Conservation (phyloP, 495 filamentous ascomycete genomes). For the Penicillium subrubescens region DNA sequence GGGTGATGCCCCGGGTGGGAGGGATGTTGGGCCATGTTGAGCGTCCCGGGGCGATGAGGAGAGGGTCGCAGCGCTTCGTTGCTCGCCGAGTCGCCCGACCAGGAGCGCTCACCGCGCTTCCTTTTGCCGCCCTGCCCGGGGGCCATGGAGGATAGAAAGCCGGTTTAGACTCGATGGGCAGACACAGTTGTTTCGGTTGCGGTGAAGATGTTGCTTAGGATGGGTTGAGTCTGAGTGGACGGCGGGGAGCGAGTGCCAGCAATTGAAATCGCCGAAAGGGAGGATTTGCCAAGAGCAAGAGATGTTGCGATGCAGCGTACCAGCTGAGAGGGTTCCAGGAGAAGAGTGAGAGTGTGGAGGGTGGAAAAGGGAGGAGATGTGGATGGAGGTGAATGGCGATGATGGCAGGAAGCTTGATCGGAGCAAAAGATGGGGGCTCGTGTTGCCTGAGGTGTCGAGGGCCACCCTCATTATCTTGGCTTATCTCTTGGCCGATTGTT, state of each 20-base stretch:
- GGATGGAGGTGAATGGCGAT: conserved; percentile 24
- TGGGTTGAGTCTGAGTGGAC: conserved; percentile 28
- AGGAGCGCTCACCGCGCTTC: conserved; percentile 58
- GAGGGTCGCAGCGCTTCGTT: conserved; percentile 60
- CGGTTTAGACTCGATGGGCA: conserved; percentile 32
- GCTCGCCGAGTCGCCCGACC: conserved; percentile 48
- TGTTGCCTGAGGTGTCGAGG: conserved; percentile 25
- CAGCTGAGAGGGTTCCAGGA: conserved; percentile 13
- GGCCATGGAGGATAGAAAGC: conserved; percentile 45
- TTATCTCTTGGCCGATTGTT: neutral
- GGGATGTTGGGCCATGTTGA: conserved; percentile 59
- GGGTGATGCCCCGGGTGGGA: conserved; percentile 32
- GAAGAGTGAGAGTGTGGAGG: conserved; percentile 4
- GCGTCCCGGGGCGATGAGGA: conserved; percentile 63
- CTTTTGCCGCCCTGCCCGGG: conserved; percentile 58
- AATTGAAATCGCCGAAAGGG: conserved; percentile 13
- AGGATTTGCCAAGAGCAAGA: neutral
- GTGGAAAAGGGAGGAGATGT: conserved; percentile 8
- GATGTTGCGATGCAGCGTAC: conserved; percentile 15
- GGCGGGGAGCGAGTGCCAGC: conserved; percentile 11
- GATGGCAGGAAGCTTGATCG: conserved; percentile 27
- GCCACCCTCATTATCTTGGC: neutral
- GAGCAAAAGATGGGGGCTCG: conserved; percentile 17
- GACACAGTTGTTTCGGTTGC: conserved; percentile 30
- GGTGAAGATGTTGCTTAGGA: conserved; percentile 37